Percentiles rank a stretch among this genome's conserved stretches.
phyloP scores from a whole-genome alignment of 192 early-diverging fungal species.

The Coemansia sp. region DNA sequence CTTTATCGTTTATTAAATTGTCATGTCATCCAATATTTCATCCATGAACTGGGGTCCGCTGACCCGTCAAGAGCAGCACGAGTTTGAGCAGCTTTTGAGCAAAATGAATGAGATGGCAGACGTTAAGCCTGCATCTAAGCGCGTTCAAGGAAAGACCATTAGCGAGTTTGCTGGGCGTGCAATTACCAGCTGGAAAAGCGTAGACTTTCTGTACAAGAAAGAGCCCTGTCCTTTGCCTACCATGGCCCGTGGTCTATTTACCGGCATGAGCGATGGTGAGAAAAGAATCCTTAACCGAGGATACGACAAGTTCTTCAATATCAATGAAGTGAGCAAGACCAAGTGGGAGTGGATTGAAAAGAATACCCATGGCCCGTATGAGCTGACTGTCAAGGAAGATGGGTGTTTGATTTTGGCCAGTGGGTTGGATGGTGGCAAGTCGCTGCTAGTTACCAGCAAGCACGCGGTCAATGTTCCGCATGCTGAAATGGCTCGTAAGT shows the following conservation, averaged over 20 bases:
- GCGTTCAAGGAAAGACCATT: constrained; percentile 26
- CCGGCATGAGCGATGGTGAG: constrained; percentile 26
- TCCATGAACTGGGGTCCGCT: constrained; percentile 6
- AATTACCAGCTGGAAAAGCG: constrained; percentile 63
- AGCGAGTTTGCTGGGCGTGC: constrained; percentile 30
- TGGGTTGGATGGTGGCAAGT: constrained; percentile 55
- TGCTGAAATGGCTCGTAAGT: constrained; percentile 67
- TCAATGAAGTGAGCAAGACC: constrained; percentile 64
- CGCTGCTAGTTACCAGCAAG: constrained; percentile 86
- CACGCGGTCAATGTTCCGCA: constrained; percentile 56
- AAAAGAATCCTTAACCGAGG: constrained; percentile 73
- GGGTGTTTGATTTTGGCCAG: constrained; percentile 91
- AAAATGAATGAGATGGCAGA: constrained; percentile 27
- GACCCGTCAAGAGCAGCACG: constrained; percentile 29
- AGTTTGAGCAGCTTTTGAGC: constrained; percentile 25
- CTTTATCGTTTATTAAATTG: neutral
- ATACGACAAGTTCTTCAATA: constrained; percentile 98
- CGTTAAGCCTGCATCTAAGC: constrained; percentile 28
- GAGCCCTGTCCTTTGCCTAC: constrained; percentile 63
- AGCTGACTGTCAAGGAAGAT: constrained; percentile 94
- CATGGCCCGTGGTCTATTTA: constrained; percentile 82
- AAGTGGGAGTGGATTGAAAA: constrained; percentile 58
- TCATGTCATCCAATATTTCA: neutral
- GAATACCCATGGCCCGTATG: constrained; percentile 79
- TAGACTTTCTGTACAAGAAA: constrained; percentile 68